Evolutionary conservation across 495 filamentous ascomycete species (phyloP).

Genomic region (Alectoria sarmentosa): DNA sequence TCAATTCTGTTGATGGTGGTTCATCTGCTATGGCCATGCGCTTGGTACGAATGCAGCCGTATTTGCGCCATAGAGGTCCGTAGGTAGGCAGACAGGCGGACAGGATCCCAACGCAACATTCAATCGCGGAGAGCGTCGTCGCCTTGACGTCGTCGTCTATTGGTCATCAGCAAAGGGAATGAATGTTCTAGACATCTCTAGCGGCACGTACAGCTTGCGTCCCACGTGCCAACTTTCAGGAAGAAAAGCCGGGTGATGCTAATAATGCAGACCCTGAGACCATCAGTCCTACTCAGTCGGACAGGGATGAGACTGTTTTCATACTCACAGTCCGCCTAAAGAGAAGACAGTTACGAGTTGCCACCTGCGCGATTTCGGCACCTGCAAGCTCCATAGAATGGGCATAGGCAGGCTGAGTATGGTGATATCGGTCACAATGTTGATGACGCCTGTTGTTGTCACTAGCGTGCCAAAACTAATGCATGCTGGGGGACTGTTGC

Average conservation of each 20-base stretch:
- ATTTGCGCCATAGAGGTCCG: neutral
- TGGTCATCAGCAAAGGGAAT: neutral
- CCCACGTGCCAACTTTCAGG: neutral
- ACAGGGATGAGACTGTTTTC: neutral
- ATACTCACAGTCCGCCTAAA: slow-evolving; percentile 2
- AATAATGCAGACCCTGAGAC: neutral
- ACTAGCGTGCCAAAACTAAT: neutral
- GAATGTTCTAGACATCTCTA: neutral
- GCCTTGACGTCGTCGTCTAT: neutral
- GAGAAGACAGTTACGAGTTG: neutral
- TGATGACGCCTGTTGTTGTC: neutral
- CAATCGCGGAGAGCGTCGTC: neutral
- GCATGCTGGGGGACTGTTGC: neutral
- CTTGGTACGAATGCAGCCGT: neutral
- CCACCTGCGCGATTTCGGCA: neutral
- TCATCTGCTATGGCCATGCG: neutral
- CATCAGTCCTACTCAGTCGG: neutral
- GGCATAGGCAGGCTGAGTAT: slow-evolving; percentile 31
- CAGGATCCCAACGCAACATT: neutral
- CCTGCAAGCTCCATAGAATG: slow-evolving; percentile 26
- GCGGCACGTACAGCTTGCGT: neutral
- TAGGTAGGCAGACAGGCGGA: slow-evolving; percentile 1
- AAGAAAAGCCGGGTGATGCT: neutral
- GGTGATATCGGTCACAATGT: slow-evolving; percentile 23
- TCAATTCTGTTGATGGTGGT: neutral